Conservation (phyloP, 345 rosid species). For the Eucalyptus marginata region DNA sequence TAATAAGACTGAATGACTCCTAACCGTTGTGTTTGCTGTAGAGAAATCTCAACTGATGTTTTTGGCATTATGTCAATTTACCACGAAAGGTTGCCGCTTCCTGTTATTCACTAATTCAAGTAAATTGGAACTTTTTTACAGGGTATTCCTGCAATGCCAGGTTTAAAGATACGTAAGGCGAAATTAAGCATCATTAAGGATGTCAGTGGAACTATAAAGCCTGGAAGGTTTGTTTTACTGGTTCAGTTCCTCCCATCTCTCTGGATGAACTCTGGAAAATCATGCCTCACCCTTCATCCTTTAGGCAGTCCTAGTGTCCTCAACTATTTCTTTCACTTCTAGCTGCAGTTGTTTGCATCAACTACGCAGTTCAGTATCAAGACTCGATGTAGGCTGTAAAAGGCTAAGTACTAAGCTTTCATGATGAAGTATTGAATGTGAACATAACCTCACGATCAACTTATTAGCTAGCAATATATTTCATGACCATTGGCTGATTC, state of each 20-base stretch:
- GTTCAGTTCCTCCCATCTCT: background rate
- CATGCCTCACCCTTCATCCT: background rate
- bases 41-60: background rate
- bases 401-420: background rate
- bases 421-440: background rate
- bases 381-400: background rate
- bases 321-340: background rate
- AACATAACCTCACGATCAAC: background rate
- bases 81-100: background rate
- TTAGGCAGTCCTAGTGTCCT: background rate
- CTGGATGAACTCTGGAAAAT: background rate
- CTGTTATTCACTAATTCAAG: background rate
- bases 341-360: background rate
- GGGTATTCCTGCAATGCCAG: constrained; percentile 21
- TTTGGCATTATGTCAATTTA: background rate
- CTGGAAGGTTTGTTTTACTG: constrained; percentile 38
- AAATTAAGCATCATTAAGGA: constrained; percentile 38
- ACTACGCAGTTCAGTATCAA: background rate
- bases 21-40: background rate
- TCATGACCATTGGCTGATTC: background rate
- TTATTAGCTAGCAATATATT: background rate
- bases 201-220: constrained; percentile 45
- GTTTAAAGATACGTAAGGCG: constrained; percentile 23
- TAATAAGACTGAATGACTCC: background rate
- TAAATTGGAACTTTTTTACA: background rate